Conservation (phyloP, 2,329 filamentous ascomycete species). For the Magnaporthiopsis incrustans region DNA sequence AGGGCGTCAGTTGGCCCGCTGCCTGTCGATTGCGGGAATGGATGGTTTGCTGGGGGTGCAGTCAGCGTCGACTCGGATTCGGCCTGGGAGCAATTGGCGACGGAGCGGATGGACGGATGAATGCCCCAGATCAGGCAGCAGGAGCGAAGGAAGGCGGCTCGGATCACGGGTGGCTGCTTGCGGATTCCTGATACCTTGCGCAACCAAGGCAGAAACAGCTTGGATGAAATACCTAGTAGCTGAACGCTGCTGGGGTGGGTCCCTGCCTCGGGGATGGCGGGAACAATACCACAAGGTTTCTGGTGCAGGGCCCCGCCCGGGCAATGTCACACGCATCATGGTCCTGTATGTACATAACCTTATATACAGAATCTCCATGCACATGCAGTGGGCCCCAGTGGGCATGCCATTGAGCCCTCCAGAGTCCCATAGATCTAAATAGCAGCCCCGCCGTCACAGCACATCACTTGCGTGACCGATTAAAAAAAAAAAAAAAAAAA, state of each 20-base stretch:
- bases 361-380: background rate
- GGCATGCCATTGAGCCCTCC: no score
- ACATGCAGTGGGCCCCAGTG: background rate
- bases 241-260: background rate
- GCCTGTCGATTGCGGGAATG: background rate
- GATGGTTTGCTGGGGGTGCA: background rate
- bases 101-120: background rate
- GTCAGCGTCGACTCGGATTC: background rate
- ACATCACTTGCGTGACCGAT: no score
- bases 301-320: no score
- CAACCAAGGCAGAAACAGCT: background rate
- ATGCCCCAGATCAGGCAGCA: background rate
- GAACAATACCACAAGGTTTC: background rate
- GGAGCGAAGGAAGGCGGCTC: background rate
- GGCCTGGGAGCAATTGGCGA: background rate
- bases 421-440: no score
- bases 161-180: background rate
- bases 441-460: no score
- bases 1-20: no score
- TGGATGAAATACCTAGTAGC: background rate
- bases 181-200: background rate
- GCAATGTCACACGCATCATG: background rate
- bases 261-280: background rate
- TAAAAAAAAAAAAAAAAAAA: no score
- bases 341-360: background rate